phyloP scores from a whole-genome alignment of 2,329 filamentous ascomycete genomes.

The Alternaria hordeiaustralica region DNA sequence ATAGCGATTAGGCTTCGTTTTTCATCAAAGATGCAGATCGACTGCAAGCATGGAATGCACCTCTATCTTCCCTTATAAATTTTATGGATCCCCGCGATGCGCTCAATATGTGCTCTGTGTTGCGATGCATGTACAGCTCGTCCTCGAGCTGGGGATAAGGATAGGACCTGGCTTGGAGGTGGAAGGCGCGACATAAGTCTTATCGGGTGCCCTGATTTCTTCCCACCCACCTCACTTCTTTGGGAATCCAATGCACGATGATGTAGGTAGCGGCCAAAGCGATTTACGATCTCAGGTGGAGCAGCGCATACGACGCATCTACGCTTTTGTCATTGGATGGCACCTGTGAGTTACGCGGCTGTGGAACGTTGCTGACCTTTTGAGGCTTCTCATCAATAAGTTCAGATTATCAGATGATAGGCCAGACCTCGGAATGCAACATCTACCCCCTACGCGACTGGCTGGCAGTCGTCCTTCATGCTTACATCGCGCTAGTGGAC shows the following conservation, averaged over 20 bases:
- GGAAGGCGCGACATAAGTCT: background rate
- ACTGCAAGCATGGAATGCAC: background rate
- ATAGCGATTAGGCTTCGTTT: constrained; percentile 53
- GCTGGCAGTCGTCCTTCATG: background rate
- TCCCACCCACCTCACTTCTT: background rate
- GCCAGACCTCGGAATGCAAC: background rate
- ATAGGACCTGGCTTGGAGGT: background rate
- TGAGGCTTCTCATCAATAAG: background rate
- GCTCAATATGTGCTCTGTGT: background rate
- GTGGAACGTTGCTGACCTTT: background rate
- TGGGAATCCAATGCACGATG: background rate
- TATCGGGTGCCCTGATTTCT: background rate
- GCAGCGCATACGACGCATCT: background rate
- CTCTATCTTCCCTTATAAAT: background rate
- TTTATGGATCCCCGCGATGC: background rate
- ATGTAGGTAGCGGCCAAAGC: background rate
- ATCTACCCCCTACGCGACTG: background rate
- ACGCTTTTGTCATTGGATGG: background rate
- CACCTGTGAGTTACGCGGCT: background rate
- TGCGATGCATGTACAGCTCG: background rate
- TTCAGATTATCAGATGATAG: background rate
- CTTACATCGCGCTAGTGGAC: background rate
- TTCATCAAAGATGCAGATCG: background rate
- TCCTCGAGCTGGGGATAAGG: background rate
- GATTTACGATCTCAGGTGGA: background rate